Percentiles rank a stretch among this genome's conserved stretches.
Evolutionary conservation across 2,329 filamentous ascomycete species (phyloP).

Genomic region (Colletotrichum spinosum): DNA sequence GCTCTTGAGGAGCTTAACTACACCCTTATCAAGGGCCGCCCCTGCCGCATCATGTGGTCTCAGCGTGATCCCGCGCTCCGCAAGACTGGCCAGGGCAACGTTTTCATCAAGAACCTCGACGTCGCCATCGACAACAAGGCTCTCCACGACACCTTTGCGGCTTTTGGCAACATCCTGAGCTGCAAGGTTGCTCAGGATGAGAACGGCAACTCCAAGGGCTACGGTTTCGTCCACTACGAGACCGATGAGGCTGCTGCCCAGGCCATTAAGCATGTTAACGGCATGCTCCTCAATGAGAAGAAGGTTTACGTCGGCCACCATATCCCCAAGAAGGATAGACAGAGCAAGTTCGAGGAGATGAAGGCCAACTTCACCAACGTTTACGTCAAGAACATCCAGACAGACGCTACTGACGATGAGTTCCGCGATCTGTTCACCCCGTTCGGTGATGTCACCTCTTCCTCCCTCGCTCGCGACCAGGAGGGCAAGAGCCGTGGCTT

Average conservation of each 20-base stretch:
- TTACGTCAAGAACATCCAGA: constrained; percentile 97
- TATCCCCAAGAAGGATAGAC: constrained; percentile 99
- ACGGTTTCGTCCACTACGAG: constrained; percentile 99
- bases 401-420: constrained; percentile 89
- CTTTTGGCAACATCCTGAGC: constrained; percentile 98
- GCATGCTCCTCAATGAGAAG: constrained; percentile 99
- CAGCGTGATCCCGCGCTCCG: constrained; percentile 98
- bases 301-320: constrained; percentile 99
- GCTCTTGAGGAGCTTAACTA: constrained; percentile 99
- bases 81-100: constrained; percentile 99
- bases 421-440: constrained; percentile 94
- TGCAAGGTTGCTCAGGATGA: constrained; percentile 99
- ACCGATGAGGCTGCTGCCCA: constrained; percentile 96
- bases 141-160: constrained; percentile 98
- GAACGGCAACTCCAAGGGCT: constrained; percentile 95
- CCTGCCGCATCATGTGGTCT: constrained; percentile 99
- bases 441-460: constrained; percentile 94
- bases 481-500: constrained; percentile 96
- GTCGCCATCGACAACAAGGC: constrained; percentile 99
- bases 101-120: constrained; percentile 99
- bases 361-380: constrained; percentile 99
- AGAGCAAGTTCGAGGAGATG: constrained; percentile 99
- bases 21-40: constrained; percentile 97
- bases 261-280: constrained; percentile 99
- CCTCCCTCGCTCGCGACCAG: constrained; percentile 87